Evolutionary conservation across 176 grass and related monocot species (phyloP).

Genomic region (Sorghum bicolor): Sorghum_bicolor_NCBIv3 NC_012870.2:75824001-75824500

Average conservation of each 20-base stretch:
- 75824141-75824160: constrained; percentile 17
- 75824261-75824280: not conserved
- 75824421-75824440: too few species aligned
- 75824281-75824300: not conserved
- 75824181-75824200: constrained; percentile 35
- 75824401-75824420: too few species aligned
- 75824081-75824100: constrained; percentile 1
- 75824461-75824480: not conserved
- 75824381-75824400: too few species aligned
- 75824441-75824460: too few species aligned
- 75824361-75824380: not conserved
- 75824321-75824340: not conserved
- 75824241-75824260: not conserved
- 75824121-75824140: not conserved
- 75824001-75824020: not conserved
- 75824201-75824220: not conserved
- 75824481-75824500: not conserved
- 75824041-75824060: too few species aligned
- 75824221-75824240: constrained; percentile 2
- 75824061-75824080: not conserved
- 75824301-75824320: not conserved
- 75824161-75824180: constrained; percentile 17
- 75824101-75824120: constrained; percentile 2
- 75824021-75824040: not conserved
- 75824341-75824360: not conserved